Conservation (phyloP, 768 basidiomycete genomes). For the Holtermannia corniformis region DNA sequence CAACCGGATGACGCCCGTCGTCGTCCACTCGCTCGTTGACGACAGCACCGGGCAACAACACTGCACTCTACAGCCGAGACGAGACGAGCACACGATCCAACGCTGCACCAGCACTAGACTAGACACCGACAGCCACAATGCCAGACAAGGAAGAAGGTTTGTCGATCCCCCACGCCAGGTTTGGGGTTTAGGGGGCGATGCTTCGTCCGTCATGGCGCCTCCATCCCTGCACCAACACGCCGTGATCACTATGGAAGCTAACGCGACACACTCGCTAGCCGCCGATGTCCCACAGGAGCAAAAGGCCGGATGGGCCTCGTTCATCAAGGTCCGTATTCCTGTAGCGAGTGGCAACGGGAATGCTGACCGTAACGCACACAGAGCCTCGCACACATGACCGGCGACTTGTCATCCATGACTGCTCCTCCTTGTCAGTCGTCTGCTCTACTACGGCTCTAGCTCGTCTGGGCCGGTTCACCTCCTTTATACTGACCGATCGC, state of each 20-base stretch:
- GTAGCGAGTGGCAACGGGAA: neutral
- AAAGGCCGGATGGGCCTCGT: slow-evolving; percentile 76
- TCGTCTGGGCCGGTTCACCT: neutral
- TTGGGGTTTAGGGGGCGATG: too few relatives aligned
- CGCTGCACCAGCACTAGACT: neutral
- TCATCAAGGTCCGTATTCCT: slow-evolving; percentile 66
- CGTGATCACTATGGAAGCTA: neutral
- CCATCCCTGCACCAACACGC: neutral
- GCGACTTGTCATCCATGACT: slow-evolving; percentile 60
- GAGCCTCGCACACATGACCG: slow-evolving; percentile 64
- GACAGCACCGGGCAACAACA: too few relatives aligned
- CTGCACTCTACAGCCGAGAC: too few relatives aligned
- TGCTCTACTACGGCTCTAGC: slow-evolving; percentile 8
- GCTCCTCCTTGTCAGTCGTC: slow-evolving; percentile 42
- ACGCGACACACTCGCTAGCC: slow-evolving; percentile 10
- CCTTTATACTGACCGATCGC: neutral
- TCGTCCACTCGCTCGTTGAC: too few relatives aligned
- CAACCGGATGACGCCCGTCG: too few relatives aligned
- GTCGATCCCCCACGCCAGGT: neutral
- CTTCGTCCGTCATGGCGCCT: too few relatives aligned
- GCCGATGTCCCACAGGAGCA: slow-evolving; percentile 67
- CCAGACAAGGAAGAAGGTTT: slow-evolving; percentile 3
- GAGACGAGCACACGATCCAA: too few relatives aligned
- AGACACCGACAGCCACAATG: neutral
- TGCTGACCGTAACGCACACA: too few relatives aligned